Percentiles rank a stretch among this genome's conserved stretches.
phyloP scores from a whole-genome alignment of 495 filamentous ascomycete genomes.

The Pseudomonodictys pantanalensis region DNA sequence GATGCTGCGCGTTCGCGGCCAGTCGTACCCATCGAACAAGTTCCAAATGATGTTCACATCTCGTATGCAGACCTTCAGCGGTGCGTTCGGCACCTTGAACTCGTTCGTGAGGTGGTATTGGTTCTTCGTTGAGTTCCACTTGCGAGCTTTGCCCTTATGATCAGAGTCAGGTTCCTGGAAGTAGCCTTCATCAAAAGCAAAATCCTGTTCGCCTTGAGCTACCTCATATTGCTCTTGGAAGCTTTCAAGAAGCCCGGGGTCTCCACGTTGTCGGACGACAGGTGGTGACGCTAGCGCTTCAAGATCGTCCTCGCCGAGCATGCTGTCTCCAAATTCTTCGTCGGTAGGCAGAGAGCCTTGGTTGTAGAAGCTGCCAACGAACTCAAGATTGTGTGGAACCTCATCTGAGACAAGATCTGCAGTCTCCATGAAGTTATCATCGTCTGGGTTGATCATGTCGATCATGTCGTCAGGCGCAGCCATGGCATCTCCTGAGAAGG shows the following conservation, averaged over 20 bases:
- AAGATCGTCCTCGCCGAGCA: slow-evolving; percentile 48
- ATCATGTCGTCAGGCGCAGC: neutral
- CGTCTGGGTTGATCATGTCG: too few species aligned
- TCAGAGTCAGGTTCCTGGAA: slow-evolving; percentile 61
- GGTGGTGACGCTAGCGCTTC: slow-evolving; percentile 39
- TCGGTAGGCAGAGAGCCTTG: slow-evolving; percentile 40
- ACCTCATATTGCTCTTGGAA: slow-evolving; percentile 59
- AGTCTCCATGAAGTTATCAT: slow-evolving; percentile 30
- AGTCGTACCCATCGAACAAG: slow-evolving; percentile 96
- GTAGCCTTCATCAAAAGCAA: slow-evolving; percentile 76
- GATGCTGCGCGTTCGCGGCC: slow-evolving; percentile 79
- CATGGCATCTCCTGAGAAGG: slow-evolving; percentile 83
- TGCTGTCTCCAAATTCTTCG: slow-evolving; percentile 49
- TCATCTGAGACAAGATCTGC: slow-evolving; percentile 50
- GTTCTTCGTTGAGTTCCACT: slow-evolving; percentile 74
- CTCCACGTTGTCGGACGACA: slow-evolving; percentile 47
- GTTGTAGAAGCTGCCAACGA: slow-evolving; percentile 63
- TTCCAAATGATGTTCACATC: slow-evolving; percentile 97
- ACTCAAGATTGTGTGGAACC: slow-evolving; percentile 51
- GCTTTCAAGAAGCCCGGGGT: slow-evolving; percentile 61
- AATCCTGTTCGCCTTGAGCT: slow-evolving; percentile 44
- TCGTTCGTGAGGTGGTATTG: slow-evolving; percentile 66
- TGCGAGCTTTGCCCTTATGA: slow-evolving; percentile 65
- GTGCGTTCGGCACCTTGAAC: slow-evolving; percentile 61
- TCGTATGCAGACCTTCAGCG: slow-evolving; percentile 72